Base-by-base conservation (phyloP, 179 eudicot species). In the Heliamphora pulchella region DNA sequence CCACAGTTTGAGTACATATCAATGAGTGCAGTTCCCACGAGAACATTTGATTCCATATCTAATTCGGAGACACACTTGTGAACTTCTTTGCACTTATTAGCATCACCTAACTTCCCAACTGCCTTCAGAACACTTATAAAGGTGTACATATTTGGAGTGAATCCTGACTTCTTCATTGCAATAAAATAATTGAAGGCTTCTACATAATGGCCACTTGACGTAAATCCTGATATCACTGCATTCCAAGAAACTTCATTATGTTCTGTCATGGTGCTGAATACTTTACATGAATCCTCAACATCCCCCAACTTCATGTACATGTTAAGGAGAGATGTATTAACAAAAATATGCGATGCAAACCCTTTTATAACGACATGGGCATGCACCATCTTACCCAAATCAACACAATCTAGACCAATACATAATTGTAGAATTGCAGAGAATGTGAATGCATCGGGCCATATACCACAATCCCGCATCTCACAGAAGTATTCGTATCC, bases 1-100 rank as follows among this genome's bases (percentile, higher is more conserved):
- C 83, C 74, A 70, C 84, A 76, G 71, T 82, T 84, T 17, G 83
- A 63, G 41, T 80, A 82, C 85, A 82, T 85, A 61, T 85, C 83
- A 47, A 82, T 82, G 5, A 82, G 73, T 31, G 85, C 81, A 47
- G 83, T 85, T 59, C 85, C 87, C 20, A 76, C 79, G 57, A 41
- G 39, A 63, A 82, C 58, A 66, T 81, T 79, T 46, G 76, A 80
- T 62, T 58, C 72, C 85, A 85, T 47, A 58, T 72, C 77, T 75
- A 69, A 46, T 79, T 77, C 77, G 18, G 76, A 76, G 18, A 82
- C 78, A 71, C 51, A 80, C 61, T 63, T 20, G 47, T 82, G 85
- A 71, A 85, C 76, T 79, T 77, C 81, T 68, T 79, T 75, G 11
- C 87, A 81, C 74, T 70, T 79, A 76, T 51, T 71, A 71, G 71